Conservation (phyloP, 2,329 filamentous ascomycete species). For the Fusarium sulawesiense region DNA sequence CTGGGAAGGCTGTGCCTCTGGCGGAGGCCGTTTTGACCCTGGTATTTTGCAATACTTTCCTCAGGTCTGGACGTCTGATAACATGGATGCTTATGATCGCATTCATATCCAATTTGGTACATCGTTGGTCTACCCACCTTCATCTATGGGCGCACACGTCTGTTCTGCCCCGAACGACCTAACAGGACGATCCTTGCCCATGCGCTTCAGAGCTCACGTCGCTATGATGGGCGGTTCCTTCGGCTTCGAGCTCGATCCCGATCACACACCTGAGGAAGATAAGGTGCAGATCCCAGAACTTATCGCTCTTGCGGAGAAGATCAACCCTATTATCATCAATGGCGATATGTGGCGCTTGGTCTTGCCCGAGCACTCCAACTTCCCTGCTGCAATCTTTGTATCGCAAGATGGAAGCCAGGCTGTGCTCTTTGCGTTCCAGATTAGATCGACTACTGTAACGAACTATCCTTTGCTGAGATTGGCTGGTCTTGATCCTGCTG, state of each 20-base stretch:
- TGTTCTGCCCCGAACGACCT: constrained; percentile 70
- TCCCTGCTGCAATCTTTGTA: constrained; percentile 71
- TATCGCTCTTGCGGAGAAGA: constrained; percentile 63
- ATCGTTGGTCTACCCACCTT: constrained; percentile 70
- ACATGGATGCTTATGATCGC: constrained; percentile 71
- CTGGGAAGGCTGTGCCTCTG: constrained; percentile 74
- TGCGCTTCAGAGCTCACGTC: constrained; percentile 72
- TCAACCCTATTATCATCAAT: constrained; percentile 69
- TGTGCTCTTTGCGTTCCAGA: constrained; percentile 71
- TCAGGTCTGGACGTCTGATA: constrained; percentile 73
- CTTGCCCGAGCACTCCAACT: constrained; percentile 69
- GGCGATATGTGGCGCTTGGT: constrained; percentile 70
- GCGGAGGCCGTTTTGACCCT: constrained; percentile 72
- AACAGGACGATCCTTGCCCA: constrained; percentile 65
- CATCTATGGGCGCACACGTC: constrained; percentile 74
- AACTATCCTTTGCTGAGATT: constrained; percentile 66
- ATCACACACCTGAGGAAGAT: constrained; percentile 63
- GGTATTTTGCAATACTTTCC: constrained; percentile 73
- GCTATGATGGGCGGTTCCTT: constrained; percentile 77
- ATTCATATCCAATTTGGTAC: constrained; percentile 73
- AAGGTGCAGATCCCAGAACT: constrained; percentile 63
- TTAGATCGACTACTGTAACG: constrained; percentile 61
- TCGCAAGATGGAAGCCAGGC: constrained; percentile 61
- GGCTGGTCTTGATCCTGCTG: constrained; percentile 66
- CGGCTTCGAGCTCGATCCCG: constrained; percentile 71